phyloP scores from a whole-genome alignment of 2,329 filamentous ascomycete species.

The Paracorniculantispora psalliotae region DNA sequence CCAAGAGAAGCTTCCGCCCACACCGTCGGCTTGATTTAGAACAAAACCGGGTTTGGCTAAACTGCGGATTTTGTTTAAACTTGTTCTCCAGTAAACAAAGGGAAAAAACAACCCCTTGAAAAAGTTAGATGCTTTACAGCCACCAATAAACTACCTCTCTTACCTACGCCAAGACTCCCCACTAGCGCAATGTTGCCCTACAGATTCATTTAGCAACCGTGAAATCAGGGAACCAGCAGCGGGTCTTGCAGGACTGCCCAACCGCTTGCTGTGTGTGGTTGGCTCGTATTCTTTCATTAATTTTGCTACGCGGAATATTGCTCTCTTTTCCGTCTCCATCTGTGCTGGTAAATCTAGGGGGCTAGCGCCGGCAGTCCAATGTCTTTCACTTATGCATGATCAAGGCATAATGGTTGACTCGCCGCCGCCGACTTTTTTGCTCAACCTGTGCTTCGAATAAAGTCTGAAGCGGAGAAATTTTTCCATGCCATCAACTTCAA shows the following conservation, averaged over 20 bases:
- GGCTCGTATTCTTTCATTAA: neutral
- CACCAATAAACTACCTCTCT: neutral
- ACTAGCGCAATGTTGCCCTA: neutral
- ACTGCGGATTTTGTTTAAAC: too few relatives aligned
- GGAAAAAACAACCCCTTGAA: too few relatives aligned
- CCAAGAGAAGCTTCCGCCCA: too few relatives aligned
- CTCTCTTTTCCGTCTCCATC: neutral
- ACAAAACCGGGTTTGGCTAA: too few relatives aligned
- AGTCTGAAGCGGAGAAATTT: too few relatives aligned
- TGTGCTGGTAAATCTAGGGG: neutral
- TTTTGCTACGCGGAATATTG: neutral
- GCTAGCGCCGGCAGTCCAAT: neutral
- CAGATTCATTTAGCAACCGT: neutral
- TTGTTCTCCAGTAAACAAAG: too few relatives aligned
- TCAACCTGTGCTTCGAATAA: neutral
- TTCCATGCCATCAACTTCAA: too few relatives aligned
- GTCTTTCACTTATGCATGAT: too few relatives aligned
- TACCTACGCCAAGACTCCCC: neutral
- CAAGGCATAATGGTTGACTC: too few relatives aligned
- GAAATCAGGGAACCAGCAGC: neutral
- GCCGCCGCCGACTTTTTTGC: neutral
- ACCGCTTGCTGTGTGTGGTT: neutral
- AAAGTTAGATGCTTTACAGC: too few relatives aligned
- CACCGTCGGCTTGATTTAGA: too few relatives aligned
- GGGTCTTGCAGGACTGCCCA: neutral